These are phyloP conservation scores for Cladosporium sp. DNA, from an alignment of 2,329 filamentous ascomycete species.

Conservation along the genomic window DNA sequence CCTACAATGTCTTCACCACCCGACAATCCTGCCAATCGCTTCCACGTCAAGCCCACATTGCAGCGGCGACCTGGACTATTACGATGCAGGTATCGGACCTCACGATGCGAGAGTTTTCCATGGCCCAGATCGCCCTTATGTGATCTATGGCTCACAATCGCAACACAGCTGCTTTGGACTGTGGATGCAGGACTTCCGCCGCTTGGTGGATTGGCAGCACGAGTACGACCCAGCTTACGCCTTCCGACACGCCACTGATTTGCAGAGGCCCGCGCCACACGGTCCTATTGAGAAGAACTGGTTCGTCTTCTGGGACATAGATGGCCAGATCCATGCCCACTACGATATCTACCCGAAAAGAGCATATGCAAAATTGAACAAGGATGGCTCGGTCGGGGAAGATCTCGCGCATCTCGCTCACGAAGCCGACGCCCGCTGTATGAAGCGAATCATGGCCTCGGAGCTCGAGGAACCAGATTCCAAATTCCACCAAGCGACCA, in stretches of 20 bases:
- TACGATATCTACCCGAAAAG: conserved; percentile 55
- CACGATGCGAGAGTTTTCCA: conserved; percentile 61
- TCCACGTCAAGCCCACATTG: conserved; percentile 43
- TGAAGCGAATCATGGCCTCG: conserved; percentile 42
- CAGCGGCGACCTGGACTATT: conserved; percentile 42
- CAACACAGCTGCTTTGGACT: conserved; percentile 57
- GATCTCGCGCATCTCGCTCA: conserved; percentile 47
- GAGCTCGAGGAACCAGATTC: not conserved
- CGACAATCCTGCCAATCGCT: conserved; percentile 48
- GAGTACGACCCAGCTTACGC: conserved; percentile 12
- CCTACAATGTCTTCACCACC: conserved; percentile 46
- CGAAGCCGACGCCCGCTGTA: conserved; percentile 47
- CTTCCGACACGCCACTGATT: conserved; percentile 51
- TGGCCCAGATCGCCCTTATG: conserved; percentile 52
- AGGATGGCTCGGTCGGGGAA: conserved; percentile 49
- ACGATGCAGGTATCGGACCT: conserved; percentile 52
- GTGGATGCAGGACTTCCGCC: conserved; percentile 57
- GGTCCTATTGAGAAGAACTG: conserved; percentile 60
- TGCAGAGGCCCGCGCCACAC: conserved; percentile 52
- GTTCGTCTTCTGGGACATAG: conserved; percentile 60
- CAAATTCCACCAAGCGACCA: conserved; percentile 61
- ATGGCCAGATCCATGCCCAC: conserved; percentile 52
- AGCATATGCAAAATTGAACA: conserved; percentile 49
- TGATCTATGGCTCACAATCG: conserved; percentile 59
- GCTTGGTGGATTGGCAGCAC: conserved; percentile 43